A percentile compares a stretch with the other conserved stretches of the same genome.
Evolutionary conservation across 495 filamentous ascomycete species (phyloP).

Genomic region (Podospora australis): DNA sequence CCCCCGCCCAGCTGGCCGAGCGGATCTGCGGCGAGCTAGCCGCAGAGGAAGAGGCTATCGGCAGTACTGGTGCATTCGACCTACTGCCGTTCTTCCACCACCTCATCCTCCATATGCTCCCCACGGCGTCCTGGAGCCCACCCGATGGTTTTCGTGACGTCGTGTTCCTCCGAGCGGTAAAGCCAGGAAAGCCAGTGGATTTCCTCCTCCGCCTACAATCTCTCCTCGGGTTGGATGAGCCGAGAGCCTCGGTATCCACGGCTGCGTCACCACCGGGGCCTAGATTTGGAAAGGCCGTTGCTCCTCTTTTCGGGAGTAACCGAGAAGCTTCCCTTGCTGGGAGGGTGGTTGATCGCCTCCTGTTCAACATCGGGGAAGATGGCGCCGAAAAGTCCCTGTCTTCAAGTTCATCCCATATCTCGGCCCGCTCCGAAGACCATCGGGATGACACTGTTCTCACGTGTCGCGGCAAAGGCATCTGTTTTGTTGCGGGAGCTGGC

Average conservation of each 20-base stretch:
- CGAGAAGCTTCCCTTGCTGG: conserved; percentile 21
- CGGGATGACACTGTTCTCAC: conserved; percentile 32
- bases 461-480: conserved; percentile 20
- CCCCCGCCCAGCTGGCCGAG: background rate
- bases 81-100: conserved; percentile 30
- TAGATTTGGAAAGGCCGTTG: conserved; percentile 25
- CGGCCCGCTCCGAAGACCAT: conserved; percentile 52
- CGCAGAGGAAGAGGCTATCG: background rate
- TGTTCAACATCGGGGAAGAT: conserved; percentile 20
- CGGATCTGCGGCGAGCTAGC: background rate
- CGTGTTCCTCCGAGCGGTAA: conserved; percentile 35
- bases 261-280: conserved; percentile 8
- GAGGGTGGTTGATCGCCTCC: conserved; percentile 33
- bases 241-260: conserved; percentile 9
- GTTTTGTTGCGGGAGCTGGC: conserved; percentile 10
- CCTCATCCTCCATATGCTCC: conserved; percentile 31
- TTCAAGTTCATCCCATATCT: conserved; percentile 63
- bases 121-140: conserved; percentile 33
- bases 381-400: conserved; percentile 44
- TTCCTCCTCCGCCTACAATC: conserved; percentile 38
- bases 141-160: conserved; percentile 22
- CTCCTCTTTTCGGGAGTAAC: conserved; percentile 21
- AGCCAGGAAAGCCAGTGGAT: conserved; percentile 49
- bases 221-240: conserved; percentile 21
- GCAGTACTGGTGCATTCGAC: background rate